phyloP scores from a whole-genome alignment of 768 basidiomycete genomes.

The Rhodocollybia butyracea region DNA sequence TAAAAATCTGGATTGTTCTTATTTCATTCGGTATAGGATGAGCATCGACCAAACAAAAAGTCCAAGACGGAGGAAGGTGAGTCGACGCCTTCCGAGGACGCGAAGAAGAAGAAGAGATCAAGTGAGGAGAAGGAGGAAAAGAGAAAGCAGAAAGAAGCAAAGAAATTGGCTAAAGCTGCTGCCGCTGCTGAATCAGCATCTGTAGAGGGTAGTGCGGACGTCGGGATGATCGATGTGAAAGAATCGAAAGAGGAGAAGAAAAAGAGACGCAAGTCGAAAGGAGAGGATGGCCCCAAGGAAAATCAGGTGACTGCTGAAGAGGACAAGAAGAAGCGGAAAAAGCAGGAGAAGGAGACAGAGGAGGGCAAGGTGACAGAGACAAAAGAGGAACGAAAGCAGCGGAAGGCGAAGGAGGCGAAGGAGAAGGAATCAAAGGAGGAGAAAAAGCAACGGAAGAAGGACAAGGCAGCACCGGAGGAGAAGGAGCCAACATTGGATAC shows the following conservation, averaged over 20 bases:
- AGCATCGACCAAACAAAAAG: slow-evolving; percentile 24
- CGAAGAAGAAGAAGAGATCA: slow-evolving; percentile 9
- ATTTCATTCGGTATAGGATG: slow-evolving; percentile 1
- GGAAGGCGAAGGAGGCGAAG: slow-evolving; percentile 1
- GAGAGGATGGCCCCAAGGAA: slow-evolving; percentile 2
- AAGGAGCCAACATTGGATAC: slow-evolving; percentile 17
- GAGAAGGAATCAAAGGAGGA: slow-evolving; percentile 14
- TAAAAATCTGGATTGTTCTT: neutral
- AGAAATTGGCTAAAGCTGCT: slow-evolving; percentile 15
- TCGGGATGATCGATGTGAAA: neutral
- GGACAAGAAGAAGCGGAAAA: slow-evolving; percentile 1
- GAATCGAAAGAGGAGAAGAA: slow-evolving; percentile 7
- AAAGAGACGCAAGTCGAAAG: slow-evolving; percentile 9
- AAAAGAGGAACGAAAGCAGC: slow-evolving; percentile 14
- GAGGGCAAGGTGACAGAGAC: slow-evolving; percentile 11
- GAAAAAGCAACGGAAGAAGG: slow-evolving; percentile 16
- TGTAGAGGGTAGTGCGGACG: slow-evolving; percentile 7
- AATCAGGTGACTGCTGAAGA: neutral
- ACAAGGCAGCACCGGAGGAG: slow-evolving; percentile 16
- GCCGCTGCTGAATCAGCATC: slow-evolving; percentile 7
- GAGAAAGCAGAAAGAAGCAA: slow-evolving; percentile 14
- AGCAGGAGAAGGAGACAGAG: slow-evolving; percentile 8
- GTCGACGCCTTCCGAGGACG: slow-evolving; percentile 12
- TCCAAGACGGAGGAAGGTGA: slow-evolving; percentile 27
- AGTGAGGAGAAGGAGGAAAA: slow-evolving; percentile 12